Evolutionary conservation across 2,329 filamentous ascomycete species (phyloP), one percentile per base, ranked within the genome.

Genomic region (Aureobasidium sp.): DNA sequence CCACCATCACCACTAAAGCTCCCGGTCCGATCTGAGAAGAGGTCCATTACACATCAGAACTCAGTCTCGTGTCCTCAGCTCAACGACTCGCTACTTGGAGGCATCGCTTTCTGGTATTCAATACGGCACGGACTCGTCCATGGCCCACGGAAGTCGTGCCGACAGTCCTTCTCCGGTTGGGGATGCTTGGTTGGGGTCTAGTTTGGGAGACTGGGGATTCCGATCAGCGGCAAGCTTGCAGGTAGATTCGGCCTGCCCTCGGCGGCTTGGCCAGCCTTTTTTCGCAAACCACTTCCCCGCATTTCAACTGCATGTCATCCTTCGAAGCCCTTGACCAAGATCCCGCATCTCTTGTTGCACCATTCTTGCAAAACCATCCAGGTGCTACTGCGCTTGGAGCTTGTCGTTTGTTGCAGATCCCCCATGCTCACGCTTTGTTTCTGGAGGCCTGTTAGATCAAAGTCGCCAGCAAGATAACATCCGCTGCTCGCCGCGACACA

Each of bases 201-300:
- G 13, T 23, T 37, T 35, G 19, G 29, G 47, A 37, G 47, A 27
- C 38, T 42, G 53, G 53, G 53, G 40, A 23, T 57, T 19, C 53
- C 53, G 53, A 57, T 46, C 29, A n/a, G 53, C 53, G 40, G 53
- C 42, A 37, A 17, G 38, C 25, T 17, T 40, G 38, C 38, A 42
- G 25, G 38, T 42, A 43, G 55, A 38, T 47, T 58, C 55, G 55
- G 55, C 23, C 43, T 49, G 55, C 46, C 43, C 55, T 58, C 55
- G 55, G 55, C 55, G 55, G 33, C 55, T 58, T 58, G 55, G 55
- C 55, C 29, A 21, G n/a, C 31, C 43, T n/a, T 37, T 54, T 53
- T 55, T 40, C n/a, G 33, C 29, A 27, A 47, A 46, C 29, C 5
- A 13, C 23, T 49, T 49, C 55, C 55, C 55, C 55, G 55, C 55